Evolutionary conservation across 768 basidiomycete species (phyloP), one percentile per base, ranked within the genome.

Genomic region (Gloeopeniophorella convolvens): DNA sequence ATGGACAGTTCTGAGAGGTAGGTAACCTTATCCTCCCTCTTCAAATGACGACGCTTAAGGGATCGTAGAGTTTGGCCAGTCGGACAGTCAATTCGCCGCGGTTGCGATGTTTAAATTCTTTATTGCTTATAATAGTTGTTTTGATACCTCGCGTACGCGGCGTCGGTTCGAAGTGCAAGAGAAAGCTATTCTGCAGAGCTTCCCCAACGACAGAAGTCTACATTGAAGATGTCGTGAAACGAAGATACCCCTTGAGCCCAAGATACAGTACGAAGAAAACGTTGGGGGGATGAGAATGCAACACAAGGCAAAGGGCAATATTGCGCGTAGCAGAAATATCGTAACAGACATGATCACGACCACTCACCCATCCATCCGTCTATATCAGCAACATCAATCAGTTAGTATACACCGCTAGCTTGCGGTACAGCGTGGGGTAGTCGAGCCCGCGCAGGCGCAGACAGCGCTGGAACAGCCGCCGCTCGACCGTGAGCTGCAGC

Each of bases 391-490:
- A 46, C 12, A 35, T 48, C 37, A 47, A 15, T 42, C 49, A 50
- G 12, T 64, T 63, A 5, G 61, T 56, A 60, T 69, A 72, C 66
- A 71, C 63, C 45, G 55, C 60, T 34, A 68, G 60, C 40, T 68
- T 79, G 35, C 78, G 72, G 37, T 78, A 72, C 36, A 89, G 67
- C 51, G 68, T 74, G 23, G 76, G 73, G 11, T 70, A 55, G 54
- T 84, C 79, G 52, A 88, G 67, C 28, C 82, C 85, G 15, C 83
- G 76, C 40, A 91, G 68, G 53, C 79, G 75, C 43, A 89, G 68
- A 63, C 88, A 89, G 54, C 73, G 77, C 64, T 86, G 83, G 68
- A 85, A 87, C 40, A 88, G 65, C 65, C 79, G 85, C 69, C 82
- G 83, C 66, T 91, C 87, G 30, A 83, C 68, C 24, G 77, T 73